Evolutionary conservation across 75 land plant species (phyloP).

Genomic region (Selaginella moellendorffii): DNA sequence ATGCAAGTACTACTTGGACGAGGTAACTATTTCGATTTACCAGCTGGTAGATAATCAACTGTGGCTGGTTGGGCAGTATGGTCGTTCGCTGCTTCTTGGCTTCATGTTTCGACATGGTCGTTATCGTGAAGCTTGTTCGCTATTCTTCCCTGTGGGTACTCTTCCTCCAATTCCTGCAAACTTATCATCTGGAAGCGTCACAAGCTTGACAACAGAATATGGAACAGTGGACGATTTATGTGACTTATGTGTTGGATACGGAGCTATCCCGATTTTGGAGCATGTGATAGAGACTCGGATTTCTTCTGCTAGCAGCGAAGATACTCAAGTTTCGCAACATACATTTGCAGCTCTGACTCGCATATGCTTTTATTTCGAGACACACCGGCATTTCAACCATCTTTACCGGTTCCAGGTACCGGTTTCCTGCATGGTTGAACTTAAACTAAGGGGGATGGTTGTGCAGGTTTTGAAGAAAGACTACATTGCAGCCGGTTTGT

Average conservation of each 20-base stretch:
- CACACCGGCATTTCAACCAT: conserved; percentile 86
- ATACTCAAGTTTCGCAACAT: conserved; percentile 35
- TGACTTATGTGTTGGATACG: conserved; percentile 80
- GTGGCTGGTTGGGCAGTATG: conserved; percentile 54
- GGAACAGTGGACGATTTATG: conserved; percentile 92
- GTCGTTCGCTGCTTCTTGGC: conserved; percentile 47
- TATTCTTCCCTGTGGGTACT: conserved; percentile 69
- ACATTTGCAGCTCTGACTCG: conserved; percentile 58
- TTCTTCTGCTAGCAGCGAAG: conserved; percentile 23
- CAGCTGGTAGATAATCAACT: conserved; percentile 1
- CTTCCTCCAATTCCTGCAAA: conserved; percentile 41
- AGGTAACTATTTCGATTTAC: conserved; percentile 31
- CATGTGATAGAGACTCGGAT: conserved; percentile 46
- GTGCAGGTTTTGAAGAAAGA: conserved; percentile 73
- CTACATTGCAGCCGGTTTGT: conserved; percentile 93
- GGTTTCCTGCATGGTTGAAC: too few species aligned
- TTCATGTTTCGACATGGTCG: conserved; percentile 96
- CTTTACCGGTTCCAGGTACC: conserved; percentile 89
- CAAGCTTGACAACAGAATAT: conserved; percentile 72
- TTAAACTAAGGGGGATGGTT: neutral
- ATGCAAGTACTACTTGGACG: conserved; percentile 73
- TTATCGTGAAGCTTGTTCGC: conserved; percentile 69
- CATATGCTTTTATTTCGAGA: conserved; percentile 79
- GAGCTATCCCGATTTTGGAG: conserved; percentile 65
- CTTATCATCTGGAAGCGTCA: conserved; percentile 60